Evolutionary conservation across 1,139 yeast species (phyloP).

Genomic region (Meyerozyma athensensis): DNA sequence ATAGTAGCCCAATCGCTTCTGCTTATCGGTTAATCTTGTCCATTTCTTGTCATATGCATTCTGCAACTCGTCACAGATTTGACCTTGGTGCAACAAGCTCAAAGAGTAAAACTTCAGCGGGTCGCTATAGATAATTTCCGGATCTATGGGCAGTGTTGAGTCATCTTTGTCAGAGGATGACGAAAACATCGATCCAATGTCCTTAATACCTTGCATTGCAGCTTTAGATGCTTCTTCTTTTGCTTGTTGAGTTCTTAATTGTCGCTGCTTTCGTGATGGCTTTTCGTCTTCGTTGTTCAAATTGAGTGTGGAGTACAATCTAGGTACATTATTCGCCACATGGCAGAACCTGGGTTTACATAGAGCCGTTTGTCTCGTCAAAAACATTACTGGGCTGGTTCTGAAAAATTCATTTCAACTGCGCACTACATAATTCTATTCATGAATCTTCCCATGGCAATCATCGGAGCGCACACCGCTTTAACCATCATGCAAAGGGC

Average conservation of each 20-base stretch:
- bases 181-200: constrained; percentile 37
- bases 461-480: constrained; percentile 47
- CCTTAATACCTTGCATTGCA: constrained; percentile 41
- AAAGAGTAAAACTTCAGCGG: constrained; percentile 43
- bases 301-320: neutral
- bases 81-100: constrained; percentile 54
- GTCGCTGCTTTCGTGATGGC: neutral
- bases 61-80: constrained; percentile 50
- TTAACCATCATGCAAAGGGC: constrained; percentile 46
- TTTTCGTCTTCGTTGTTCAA: constrained; percentile 3
- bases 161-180: constrained; percentile 26
- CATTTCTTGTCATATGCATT: constrained; percentile 49
- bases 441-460: constrained; percentile 44
- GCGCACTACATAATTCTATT: constrained; percentile 29
- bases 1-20: constrained; percentile 50
- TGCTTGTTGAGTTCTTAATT: constrained; percentile 16
- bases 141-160: constrained; percentile 49
- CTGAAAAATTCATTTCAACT: neutral
- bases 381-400: neutral
- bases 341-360: neutral
- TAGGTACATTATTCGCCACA: neutral
- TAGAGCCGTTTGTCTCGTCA: neutral
- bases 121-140: constrained; percentile 44
- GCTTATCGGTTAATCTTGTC: constrained; percentile 39
- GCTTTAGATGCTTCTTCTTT: constrained; percentile 35